These are phyloP conservation scores for Kuraishia cidri DNA, from an alignment of 805 yeast genomes.

Conservation along the genomic window DNA sequence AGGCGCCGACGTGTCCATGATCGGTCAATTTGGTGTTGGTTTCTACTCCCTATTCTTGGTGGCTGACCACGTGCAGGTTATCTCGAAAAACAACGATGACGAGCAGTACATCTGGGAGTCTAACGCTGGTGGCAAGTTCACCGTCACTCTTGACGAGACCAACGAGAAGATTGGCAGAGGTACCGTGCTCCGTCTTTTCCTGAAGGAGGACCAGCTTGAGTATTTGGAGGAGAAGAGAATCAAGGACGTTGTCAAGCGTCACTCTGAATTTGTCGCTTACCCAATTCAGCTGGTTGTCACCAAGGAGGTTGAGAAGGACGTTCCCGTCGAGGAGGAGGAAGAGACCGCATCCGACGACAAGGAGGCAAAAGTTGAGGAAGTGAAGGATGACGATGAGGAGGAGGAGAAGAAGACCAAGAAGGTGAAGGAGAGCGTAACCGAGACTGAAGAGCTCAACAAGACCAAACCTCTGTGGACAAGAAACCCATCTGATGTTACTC, in stretches of 20 bases:
- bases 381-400: slow-evolving; percentile 61
- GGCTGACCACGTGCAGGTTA: slow-evolving; percentile 97
- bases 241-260: slow-evolving; percentile 98
- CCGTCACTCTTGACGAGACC: slow-evolving; percentile 82
- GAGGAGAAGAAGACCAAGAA: slow-evolving; percentile 76
- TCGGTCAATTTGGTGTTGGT: slow-evolving; percentile 99
- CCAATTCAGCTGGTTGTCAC: slow-evolving; percentile 98
- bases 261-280: slow-evolving; percentile 98
- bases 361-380: slow-evolving; percentile 59
- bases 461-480: slow-evolving; percentile 99
- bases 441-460: slow-evolving; percentile 97
- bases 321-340: slow-evolving; percentile 66
- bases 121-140: slow-evolving; percentile 99
- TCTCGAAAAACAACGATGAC: slow-evolving; percentile 97
- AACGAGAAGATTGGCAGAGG: slow-evolving; percentile 92
- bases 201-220: slow-evolving; percentile 98
- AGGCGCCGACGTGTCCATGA: slow-evolving; percentile 99
- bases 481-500: slow-evolving; percentile 94
- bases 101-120: slow-evolving; percentile 99
- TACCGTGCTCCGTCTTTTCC: slow-evolving; percentile 87
- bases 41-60: slow-evolving; percentile 98
- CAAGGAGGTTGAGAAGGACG: slow-evolving; percentile 98
- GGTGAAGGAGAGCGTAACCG: slow-evolving; percentile 87
- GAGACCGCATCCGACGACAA: slow-evolving; percentile 47
- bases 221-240: slow-evolving; percentile 99